Conservation (phyloP, 306 rosid genomes). For the Crotalaria pallida region DNA sequence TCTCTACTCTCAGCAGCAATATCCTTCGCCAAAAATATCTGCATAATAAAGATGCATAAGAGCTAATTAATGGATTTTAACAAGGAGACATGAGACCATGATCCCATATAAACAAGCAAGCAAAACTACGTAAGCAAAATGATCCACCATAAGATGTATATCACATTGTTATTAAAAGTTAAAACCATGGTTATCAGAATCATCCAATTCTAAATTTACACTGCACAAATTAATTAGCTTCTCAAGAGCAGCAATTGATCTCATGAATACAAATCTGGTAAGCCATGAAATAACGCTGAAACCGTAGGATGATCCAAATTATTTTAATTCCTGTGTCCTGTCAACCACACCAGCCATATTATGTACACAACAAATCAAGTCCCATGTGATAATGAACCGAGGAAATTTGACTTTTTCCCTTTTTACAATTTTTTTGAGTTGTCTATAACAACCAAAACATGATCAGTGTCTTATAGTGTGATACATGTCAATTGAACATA, state of each 20-base stretch:
- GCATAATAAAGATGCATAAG: constrained; percentile 17
- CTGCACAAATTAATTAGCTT: background rate
- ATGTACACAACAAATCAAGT: background rate
- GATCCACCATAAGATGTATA: background rate
- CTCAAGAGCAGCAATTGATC: background rate
- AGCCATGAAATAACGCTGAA: background rate
- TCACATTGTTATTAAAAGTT: background rate
- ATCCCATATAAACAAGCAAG: background rate
- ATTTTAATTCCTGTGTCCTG: background rate
- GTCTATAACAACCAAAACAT: background rate
- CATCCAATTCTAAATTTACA: background rate
- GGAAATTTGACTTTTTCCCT: background rate
- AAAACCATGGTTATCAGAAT: background rate
- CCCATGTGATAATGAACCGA: background rate
- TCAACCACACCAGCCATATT: background rate
- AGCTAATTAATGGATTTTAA: constrained; percentile 2
- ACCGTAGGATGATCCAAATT: background rate
- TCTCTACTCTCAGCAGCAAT: constrained; percentile 73
- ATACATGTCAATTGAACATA: too few species aligned
- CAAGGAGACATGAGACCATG: background rate
- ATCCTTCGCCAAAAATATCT: constrained; percentile 91
- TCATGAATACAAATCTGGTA: background rate
- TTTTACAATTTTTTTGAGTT: background rate
- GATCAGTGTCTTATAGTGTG: background rate
- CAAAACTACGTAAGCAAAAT: background rate